A percentile compares a stretch with the other conserved stretches of the same genome.
These are phyloP conservation scores for Pharnaceum exiguum DNA, from an alignment of 148 eudicot species.

Conservation along the genomic window DNA sequence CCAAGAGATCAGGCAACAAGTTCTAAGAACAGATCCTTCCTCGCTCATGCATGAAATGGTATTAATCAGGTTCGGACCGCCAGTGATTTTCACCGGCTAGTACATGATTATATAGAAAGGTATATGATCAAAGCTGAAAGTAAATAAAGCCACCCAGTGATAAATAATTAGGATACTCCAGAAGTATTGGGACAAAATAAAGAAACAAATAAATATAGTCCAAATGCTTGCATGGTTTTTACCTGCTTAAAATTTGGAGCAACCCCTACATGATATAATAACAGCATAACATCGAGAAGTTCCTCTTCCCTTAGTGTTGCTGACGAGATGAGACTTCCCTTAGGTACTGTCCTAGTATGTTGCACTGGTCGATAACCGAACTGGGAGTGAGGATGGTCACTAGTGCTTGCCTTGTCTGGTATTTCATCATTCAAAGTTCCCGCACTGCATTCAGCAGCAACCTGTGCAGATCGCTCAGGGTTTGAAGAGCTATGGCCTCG, in stretches of 20 bases:
- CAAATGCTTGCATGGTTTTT: neutral
- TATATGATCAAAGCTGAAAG: too few species aligned
- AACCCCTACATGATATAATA: constrained; percentile 81
- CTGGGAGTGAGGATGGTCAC: constrained; percentile 73
- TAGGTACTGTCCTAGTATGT: constrained; percentile 47
- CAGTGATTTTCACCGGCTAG: too few species aligned
- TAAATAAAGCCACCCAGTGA: too few species aligned
- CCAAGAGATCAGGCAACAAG: neutral
- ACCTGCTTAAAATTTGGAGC: constrained; percentile 96
- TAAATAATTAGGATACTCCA: too few species aligned
- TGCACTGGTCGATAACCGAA: constrained; percentile 68
- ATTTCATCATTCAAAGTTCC: constrained; percentile 85
- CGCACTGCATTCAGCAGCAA: constrained; percentile 69
- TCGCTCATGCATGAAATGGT: neutral
- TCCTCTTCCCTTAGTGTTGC: constrained; percentile 84
- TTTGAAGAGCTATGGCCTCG: constrained; percentile 62
- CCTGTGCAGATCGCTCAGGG: constrained; percentile 79
- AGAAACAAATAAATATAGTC: neutral
- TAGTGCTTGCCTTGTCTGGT: constrained; percentile 82
- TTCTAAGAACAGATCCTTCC: neutral
- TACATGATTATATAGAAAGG: too few species aligned
- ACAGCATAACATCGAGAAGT: constrained; percentile 83
- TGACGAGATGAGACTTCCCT: constrained; percentile 52
- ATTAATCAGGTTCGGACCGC: neutral
- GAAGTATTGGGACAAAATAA: neutral